Evolutionary conservation across 2,329 filamentous ascomycete genomes (phyloP).

Genomic region (Penicillium decumbens): DNA sequence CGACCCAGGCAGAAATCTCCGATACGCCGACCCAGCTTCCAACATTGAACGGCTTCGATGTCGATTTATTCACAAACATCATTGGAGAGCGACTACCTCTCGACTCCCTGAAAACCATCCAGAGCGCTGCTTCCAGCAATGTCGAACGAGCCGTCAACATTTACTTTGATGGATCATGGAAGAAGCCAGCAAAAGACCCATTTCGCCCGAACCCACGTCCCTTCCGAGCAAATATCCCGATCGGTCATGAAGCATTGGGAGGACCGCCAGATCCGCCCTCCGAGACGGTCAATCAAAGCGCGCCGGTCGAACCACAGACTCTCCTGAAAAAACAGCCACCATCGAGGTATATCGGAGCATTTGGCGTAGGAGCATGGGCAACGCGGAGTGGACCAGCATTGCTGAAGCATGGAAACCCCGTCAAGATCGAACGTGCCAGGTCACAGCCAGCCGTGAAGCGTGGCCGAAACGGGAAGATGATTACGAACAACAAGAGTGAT

Average conservation of each 20-base stretch:
- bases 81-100: constrained; percentile 51
- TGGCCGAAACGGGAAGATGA: constrained; percentile 45
- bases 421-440: constrained; percentile 82
- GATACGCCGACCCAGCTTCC: not conserved
- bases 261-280: not conserved
- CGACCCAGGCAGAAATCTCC: not conserved
- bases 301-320: constrained; percentile 6
- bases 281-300: not conserved
- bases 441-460: constrained; percentile 55
- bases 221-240: constrained; percentile 8
- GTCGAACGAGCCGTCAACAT: constrained; percentile 60
- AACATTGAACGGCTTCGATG: constrained; percentile 47
- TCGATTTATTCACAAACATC: constrained; percentile 53
- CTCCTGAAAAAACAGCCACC: constrained; percentile 39
- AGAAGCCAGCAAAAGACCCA: constrained; percentile 25
- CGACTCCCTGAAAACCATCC: constrained; percentile 47
- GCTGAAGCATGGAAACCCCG: constrained; percentile 73
- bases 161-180: constrained; percentile 62
- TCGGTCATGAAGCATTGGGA: not conserved
- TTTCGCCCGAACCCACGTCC: constrained; percentile 6
- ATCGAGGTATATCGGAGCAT: constrained; percentile 78
- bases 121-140: constrained; percentile 48
- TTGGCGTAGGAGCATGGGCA: constrained; percentile 87
- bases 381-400: constrained; percentile 74
- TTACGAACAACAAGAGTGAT: constrained; percentile 64